Evolutionary conservation across 2,329 filamentous ascomycete genomes (phyloP), one percentile per base, ranked within the genome.

Genomic region (Cytospora mali): DNA sequence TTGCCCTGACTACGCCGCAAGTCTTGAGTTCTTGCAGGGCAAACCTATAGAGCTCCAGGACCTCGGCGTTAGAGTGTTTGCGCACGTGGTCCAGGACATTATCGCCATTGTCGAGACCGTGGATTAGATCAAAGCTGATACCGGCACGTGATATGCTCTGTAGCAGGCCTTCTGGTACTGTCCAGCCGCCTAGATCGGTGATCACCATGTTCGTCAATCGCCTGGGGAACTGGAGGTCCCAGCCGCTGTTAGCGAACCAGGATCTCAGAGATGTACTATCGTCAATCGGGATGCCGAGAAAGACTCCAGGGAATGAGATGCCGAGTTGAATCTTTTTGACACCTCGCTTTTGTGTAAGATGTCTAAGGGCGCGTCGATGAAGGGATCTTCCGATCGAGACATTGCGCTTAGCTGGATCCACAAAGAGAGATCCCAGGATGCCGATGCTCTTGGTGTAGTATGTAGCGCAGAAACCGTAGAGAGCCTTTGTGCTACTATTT

Each of bases 381-480:
- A 98, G 84, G 0, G 92, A 97, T 68, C 93, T 87, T 0, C 94
- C 94, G 65, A 98, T 95, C 0, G 93, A 96, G 11, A 97, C 83
- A 70, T 93, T 95, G 35, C 94, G 87, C 70, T 96, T 89, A 4
- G 84, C 79, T 0, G 94, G 93, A 68, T 97, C 93, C 42, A 98
- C 94, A 66, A 97, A 90, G n/a, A 98, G 81, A 4, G 91, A 87
- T 0, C 90, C 93, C 56, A 98, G 87, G 21, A 92, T 88, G 18
- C 92, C 92, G 5, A 88, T 88, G 1, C 77, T 77, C 48, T 86
- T 86, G 71, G 90, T 87, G 72, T 86, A 93, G 72, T 96, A 97
- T 0, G 93, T 96, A 0, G 93, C 90, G 71, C 91, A 94, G 75
- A 97, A 98, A 2, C 93, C 93, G 71, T 97, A 97, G 0, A 98